Evolutionary conservation across 2,329 filamentous ascomycete species (phyloP).

Genomic region (Neoascochyta sp.): DNA sequence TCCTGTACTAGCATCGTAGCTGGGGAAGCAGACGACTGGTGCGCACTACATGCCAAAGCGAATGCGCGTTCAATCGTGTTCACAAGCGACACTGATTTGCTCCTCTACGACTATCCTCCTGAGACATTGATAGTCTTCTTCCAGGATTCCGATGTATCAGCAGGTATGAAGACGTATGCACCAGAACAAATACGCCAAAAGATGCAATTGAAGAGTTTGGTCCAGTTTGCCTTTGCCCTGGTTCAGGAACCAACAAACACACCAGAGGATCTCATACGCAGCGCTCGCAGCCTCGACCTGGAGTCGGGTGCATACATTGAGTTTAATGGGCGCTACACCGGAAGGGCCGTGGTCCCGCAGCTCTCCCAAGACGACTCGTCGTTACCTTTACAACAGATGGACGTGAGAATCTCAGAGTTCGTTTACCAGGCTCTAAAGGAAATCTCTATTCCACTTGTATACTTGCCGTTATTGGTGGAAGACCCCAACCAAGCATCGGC

Average conservation of each 20-base stretch:
- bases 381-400: constrained; percentile 21
- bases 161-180: constrained; percentile 39
- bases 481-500: constrained; percentile 43
- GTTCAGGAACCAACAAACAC: constrained; percentile 28
- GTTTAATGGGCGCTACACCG: constrained; percentile 31
- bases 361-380: constrained; percentile 3
- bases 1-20: constrained; percentile 59
- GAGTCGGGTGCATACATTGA: constrained; percentile 19
- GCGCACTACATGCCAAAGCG: constrained; percentile 61
- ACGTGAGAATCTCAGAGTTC: constrained; percentile 34
- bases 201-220: constrained; percentile 43
- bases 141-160: constrained; percentile 53
- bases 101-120: constrained; percentile 66
- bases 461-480: constrained; percentile 60
- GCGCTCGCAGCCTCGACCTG: constrained; percentile 20
- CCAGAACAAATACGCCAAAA: constrained; percentile 45
- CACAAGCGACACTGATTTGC: constrained; percentile 83
- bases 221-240: constrained; percentile 43
- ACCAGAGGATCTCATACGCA: constrained; percentile 23
- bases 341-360: constrained; percentile 3
- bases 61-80: constrained; percentile 61
- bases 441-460: constrained; percentile 45
- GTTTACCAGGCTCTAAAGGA: constrained; percentile 20
- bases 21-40: constrained; percentile 81
- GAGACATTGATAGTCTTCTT: constrained; percentile 65